These are phyloP conservation scores for Candida arabinofermentans DNA, from an alignment of 805 yeast species.

Conservation along the genomic window DNA sequence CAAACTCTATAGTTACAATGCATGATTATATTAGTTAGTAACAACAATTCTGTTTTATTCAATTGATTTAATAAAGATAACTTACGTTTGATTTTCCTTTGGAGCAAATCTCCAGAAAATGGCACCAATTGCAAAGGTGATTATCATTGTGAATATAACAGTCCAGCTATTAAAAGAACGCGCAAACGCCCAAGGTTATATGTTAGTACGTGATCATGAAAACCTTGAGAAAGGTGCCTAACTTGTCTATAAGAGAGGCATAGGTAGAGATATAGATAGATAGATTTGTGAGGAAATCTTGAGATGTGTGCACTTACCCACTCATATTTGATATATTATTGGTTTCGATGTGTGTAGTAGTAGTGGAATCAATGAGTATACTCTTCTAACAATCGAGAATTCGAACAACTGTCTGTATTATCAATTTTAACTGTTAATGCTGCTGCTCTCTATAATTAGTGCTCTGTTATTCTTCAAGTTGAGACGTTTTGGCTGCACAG, in stretches of 20 bases:
- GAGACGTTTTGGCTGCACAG: background rate
- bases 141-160: slow-evolving; percentile 59
- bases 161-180: slow-evolving; percentile 48
- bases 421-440: too few species aligned
- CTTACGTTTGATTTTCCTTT: slow-evolving; percentile 67
- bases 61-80: too few species aligned
- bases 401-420: too few species aligned
- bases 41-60: background rate
- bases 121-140: slow-evolving; percentile 55
- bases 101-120: slow-evolving; percentile 85
- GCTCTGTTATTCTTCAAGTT: background rate
- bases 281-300: background rate
- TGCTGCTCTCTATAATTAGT: background rate
- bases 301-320: slow-evolving; percentile 16
- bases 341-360: background rate
- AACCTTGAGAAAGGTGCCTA: too few species aligned
- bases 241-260: too few species aligned
- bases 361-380: background rate
- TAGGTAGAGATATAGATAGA: too few species aligned
- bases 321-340: slow-evolving; percentile 8
- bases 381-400: too few species aligned
- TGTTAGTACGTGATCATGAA: slow-evolving; percentile 1
- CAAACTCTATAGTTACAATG: slow-evolving; percentile 53
- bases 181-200: slow-evolving; percentile 1
- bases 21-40: background rate